Percentiles rank a stretch among this genome's conserved stretches.
phyloP scores from a whole-genome alignment of 1,284 basidiomycete genomes.

The Anthracocystis panici-leucophaei region DNA sequence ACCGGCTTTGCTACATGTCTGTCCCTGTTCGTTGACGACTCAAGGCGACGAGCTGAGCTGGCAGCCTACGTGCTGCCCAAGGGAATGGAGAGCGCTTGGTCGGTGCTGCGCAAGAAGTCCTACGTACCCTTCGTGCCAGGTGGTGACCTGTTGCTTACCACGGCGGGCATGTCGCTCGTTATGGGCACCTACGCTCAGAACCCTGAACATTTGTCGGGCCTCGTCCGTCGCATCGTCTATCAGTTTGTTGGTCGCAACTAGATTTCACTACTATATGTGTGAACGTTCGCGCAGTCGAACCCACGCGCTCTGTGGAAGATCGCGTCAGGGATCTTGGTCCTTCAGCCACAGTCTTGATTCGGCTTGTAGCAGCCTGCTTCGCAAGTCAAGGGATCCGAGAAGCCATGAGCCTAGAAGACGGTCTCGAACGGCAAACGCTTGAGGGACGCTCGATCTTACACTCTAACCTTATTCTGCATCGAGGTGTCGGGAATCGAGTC shows the following conservation, averaged over 20 bases:
- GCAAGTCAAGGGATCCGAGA: neutral
- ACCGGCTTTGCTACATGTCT: conserved; percentile 82
- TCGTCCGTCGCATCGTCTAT: conserved; percentile 87
- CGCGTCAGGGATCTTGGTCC: too few relatives aligned
- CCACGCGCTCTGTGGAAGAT: too few relatives aligned
- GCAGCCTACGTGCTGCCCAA: conserved; percentile 97
- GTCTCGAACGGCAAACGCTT: neutral
- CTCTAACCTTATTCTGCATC: neutral
- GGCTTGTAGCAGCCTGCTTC: neutral
- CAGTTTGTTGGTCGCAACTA: conserved; percentile 70
- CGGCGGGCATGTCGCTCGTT: conserved; percentile 86
- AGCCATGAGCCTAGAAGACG: neutral
- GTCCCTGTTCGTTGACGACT: conserved; percentile 87
- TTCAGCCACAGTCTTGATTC: neutral
- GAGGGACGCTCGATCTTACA: conserved; percentile 8
- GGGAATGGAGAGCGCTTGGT: conserved; percentile 78
- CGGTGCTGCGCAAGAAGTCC: conserved; percentile 80
- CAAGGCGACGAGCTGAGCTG: conserved; percentile 81
- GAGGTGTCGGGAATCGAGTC: neutral
- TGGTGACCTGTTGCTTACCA: conserved; percentile 78
- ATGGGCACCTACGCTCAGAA: conserved; percentile 88
- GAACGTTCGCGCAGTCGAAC: neutral
- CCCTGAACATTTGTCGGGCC: conserved; percentile 86
- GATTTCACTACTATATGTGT: neutral
- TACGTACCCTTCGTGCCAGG: conserved; percentile 78